Evolutionary conservation across 2,329 filamentous ascomycete genomes (phyloP).

Genomic region (Paramyrothecium roridum): DNA sequence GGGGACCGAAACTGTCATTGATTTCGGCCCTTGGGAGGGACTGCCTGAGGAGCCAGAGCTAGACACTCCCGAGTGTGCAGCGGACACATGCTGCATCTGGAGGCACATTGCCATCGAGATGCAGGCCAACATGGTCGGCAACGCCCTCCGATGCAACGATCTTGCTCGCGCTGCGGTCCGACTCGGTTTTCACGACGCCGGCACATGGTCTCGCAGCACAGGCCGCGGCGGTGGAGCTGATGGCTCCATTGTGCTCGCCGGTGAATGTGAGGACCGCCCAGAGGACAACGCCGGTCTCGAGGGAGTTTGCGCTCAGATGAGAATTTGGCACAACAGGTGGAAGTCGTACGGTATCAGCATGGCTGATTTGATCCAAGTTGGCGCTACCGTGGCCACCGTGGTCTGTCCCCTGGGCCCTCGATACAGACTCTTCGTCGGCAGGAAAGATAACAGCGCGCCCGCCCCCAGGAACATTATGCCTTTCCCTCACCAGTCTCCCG

Average conservation of each 20-base stretch:
- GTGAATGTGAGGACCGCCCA: not conserved
- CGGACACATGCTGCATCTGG: slow-evolving; percentile 39
- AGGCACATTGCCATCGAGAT: slow-evolving; percentile 34
- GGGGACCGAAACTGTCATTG: slow-evolving; percentile 7
- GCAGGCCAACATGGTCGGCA: slow-evolving; percentile 25
- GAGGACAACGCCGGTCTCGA: not conserved
- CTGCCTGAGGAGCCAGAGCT: not conserved
- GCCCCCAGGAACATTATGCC: not conserved
- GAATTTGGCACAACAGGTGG: not conserved
- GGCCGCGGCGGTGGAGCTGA: slow-evolving; percentile 1
- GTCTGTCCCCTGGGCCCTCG: not conserved
- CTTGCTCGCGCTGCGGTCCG: slow-evolving; percentile 38
- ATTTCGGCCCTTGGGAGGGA: slow-evolving; percentile 10
- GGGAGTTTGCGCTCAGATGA: not conserved
- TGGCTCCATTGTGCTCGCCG: not conserved
- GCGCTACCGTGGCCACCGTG: not conserved
- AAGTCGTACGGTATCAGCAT: not conserved
- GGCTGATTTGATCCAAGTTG: slow-evolving; percentile 1
- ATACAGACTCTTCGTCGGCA: not conserved
- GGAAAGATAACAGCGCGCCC: not conserved
- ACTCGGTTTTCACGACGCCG: slow-evolving; percentile 43
- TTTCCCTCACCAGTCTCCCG: not conserved
- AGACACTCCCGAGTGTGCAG: slow-evolving; percentile 18
- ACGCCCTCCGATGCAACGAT: slow-evolving; percentile 32
- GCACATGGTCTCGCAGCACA: slow-evolving; percentile 24